Percentiles rank a stretch among this genome's conserved stretches.
phyloP scores from a whole-genome alignment of 2,329 filamentous ascomycete species.

The Cryphonectria carpinicola region DNA sequence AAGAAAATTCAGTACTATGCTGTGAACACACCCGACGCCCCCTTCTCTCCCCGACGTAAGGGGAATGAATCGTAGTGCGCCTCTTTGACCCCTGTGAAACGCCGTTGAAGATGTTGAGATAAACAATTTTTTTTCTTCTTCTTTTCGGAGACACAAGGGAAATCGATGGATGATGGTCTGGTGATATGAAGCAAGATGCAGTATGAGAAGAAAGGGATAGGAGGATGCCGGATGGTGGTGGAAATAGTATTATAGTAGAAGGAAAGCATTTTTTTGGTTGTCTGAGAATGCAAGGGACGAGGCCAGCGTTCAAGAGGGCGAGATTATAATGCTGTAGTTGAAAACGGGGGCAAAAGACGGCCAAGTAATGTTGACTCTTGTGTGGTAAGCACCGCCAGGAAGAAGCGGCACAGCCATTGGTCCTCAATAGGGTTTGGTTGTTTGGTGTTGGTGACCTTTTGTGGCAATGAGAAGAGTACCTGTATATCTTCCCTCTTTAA shows the following conservation, averaged over 20 bases:
- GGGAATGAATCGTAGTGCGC: not conserved
- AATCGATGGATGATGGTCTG: not conserved
- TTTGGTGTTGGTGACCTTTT: too few species aligned
- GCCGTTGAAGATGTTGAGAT: not conserved
- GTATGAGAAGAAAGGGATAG: not conserved
- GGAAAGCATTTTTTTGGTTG: not conserved
- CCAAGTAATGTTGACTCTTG: not conserved
- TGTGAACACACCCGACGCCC: not conserved
- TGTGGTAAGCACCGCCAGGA: not conserved
- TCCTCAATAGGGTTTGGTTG: not conserved
- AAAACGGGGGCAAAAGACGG: not conserved
- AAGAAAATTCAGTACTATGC: not conserved
- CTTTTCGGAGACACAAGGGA: not conserved
- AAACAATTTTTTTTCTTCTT: not conserved
- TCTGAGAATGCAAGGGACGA: conserved; percentile 12
- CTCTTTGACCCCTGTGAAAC: not conserved
- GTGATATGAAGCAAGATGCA: not conserved
- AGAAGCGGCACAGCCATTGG: not conserved
- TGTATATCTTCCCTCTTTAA: conserved; percentile 26
- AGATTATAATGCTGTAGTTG: conserved; percentile 18
- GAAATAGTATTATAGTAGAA: not conserved
- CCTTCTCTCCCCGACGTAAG: not conserved
- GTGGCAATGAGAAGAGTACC: too few species aligned
- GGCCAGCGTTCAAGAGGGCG: conserved; percentile 1
- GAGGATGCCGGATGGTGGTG: not conserved